These are phyloP conservation scores for Parasitella parasitica DNA, from an alignment of 371 early-diverging fungal genomes.

Conservation along the genomic window DNA sequence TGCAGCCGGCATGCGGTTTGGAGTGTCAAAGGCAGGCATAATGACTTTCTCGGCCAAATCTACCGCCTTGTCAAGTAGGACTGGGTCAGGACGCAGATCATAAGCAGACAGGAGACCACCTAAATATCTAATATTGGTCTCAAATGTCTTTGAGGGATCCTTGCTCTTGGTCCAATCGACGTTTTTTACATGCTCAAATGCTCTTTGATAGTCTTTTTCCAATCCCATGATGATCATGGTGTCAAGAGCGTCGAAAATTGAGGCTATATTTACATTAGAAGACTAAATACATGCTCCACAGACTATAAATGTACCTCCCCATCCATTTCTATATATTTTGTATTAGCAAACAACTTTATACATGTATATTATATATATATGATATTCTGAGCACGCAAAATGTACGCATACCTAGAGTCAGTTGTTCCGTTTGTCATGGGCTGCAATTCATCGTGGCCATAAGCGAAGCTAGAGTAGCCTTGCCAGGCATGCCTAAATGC, in stretches of 20 bases:
- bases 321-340: conserved; percentile 37
- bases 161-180: conserved; percentile 36
- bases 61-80: conserved; percentile 50
- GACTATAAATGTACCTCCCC: conserved; percentile 55
- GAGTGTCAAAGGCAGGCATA: conserved; percentile 50
- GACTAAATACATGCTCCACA: conserved; percentile 33
- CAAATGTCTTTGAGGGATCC: conserved; percentile 59
- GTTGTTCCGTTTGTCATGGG: conserved; percentile 42
- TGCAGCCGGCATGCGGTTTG: conserved; percentile 75
- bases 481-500: conserved; percentile 76
- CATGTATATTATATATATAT: no score
- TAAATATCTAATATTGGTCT: conserved; percentile 75
- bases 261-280: conserved; percentile 49
- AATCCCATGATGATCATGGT: conserved; percentile 83
- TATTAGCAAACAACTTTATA: not conserved
- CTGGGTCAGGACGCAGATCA: conserved; percentile 57
- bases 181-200: conserved; percentile 57
- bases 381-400: no score
- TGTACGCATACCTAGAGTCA: conserved; percentile 82
- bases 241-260: conserved; percentile 85
- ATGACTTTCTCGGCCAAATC: conserved; percentile 36
- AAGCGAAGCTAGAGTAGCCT: conserved; percentile 67
- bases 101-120: conserved; percentile 72
- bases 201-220: conserved; percentile 68
- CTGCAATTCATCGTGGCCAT: conserved; percentile 60